Percentiles rank a stretch among this genome's conserved stretches.
These are phyloP conservation scores for Penicillium glabrum DNA, from an alignment of 2,329 filamentous ascomycete genomes.

Conservation along the genomic window DNA sequence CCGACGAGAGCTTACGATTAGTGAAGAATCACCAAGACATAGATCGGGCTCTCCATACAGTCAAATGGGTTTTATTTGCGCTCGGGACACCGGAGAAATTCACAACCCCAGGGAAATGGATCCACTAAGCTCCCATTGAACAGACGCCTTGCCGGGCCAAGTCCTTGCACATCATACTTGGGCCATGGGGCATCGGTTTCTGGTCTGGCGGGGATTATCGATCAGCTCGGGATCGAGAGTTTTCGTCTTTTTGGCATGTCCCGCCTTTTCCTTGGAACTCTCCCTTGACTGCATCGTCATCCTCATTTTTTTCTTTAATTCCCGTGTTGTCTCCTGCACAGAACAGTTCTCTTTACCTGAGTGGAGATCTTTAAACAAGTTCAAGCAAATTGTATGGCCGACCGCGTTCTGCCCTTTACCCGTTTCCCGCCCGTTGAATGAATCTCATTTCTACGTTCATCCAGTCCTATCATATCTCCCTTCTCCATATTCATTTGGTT, in stretches of 20 bases:
- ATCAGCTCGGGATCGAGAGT: not conserved
- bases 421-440: not conserved
- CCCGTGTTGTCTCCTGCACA: not conserved
- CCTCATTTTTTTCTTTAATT: not conserved
- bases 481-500: not conserved
- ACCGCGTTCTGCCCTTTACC: not conserved
- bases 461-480: not conserved
- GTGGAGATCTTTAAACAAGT: not conserved
- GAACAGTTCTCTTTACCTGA: not conserved
- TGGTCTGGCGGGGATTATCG: not conserved
- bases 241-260: not conserved
- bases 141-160: not conserved
- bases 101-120: not conserved
- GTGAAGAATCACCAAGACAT: not conserved
- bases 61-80: not conserved
- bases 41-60: not conserved
- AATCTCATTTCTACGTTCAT: not conserved
- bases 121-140: not conserved
- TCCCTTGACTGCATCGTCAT: not conserved
- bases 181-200: not conserved
- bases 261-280: not conserved
- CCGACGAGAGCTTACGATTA: not conserved
- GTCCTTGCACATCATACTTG: not conserved
- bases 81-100: not conserved
- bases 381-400: constrained; percentile 5